phyloP scores from a whole-genome alignment of 1,139 yeast species.

The Yamadazyma siamensis region DNA sequence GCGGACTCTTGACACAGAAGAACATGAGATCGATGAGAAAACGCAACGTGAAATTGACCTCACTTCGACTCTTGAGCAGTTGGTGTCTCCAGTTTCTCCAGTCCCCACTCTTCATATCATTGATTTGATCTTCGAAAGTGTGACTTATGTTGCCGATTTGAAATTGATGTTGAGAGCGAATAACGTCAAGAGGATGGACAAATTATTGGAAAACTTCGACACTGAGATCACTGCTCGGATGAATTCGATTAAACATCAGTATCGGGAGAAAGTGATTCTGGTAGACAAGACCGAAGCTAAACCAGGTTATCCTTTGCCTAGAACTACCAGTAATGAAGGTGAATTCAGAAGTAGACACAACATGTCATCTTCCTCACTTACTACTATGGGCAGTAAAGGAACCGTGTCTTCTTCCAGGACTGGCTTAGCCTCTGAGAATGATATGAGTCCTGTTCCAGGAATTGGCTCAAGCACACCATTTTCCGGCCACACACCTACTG shows the following conservation, averaged over 20 bases:
- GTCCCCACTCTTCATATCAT: conserved; percentile 53
- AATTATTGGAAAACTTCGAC: conserved; percentile 35
- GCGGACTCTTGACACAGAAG: conserved; percentile 6
- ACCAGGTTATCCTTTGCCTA: conserved; percentile 8
- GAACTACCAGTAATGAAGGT: conserved; percentile 10
- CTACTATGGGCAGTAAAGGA: conserved; percentile 7
- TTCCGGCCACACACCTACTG: conserved; percentile 3
- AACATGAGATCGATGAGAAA: conserved; percentile 13
- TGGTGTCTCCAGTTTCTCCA: conserved; percentile 50
- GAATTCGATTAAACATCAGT: conserved; percentile 9
- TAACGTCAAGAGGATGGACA: conserved; percentile 58
- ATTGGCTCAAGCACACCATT: too few species aligned
- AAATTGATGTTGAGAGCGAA: conserved; percentile 60
- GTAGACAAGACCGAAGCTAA: too few species aligned
- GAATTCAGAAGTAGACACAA: conserved; percentile 7
- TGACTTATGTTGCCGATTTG: conserved; percentile 59
- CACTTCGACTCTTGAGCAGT: conserved; percentile 43
- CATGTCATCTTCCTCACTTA: conserved; percentile 9
- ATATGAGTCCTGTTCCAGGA: too few species aligned
- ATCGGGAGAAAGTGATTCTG: conserved; percentile 7
- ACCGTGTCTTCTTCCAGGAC: too few species aligned
- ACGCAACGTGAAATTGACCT: conserved; percentile 12
- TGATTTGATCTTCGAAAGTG: conserved; percentile 57
- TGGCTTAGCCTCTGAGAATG: too few species aligned
- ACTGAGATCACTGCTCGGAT: conserved; percentile 22